phyloP scores from a whole-genome alignment of 331 rosid genomes.

The Rosa hybrid region DNA sequence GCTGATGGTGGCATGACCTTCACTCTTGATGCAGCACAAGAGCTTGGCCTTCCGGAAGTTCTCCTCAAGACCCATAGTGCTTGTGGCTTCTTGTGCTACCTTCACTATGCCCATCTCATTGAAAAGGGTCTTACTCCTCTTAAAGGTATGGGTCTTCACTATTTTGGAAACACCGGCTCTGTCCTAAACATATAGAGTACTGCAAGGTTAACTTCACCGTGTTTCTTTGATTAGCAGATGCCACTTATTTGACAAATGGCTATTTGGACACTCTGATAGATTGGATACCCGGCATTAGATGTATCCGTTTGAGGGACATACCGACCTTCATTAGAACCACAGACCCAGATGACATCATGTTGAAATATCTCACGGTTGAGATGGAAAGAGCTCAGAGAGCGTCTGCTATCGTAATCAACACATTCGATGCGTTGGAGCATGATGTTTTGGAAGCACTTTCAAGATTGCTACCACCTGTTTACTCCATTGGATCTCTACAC shows the following conservation, averaged over 20 bases:
- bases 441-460: slow-evolving; percentile 18
- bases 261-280: slow-evolving; percentile 34
- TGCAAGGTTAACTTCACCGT: neutral
- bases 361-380: neutral
- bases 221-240: slow-evolving; percentile 23
- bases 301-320: slow-evolving; percentile 31
- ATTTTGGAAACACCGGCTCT: neutral
- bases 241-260: slow-evolving; percentile 23
- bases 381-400: slow-evolving; percentile 13
- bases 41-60: slow-evolving; percentile 23
- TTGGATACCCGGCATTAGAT: slow-evolving; percentile 37
- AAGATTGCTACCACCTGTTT: slow-evolving; percentile 17
- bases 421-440: slow-evolving; percentile 23
- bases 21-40: slow-evolving; percentile 15
- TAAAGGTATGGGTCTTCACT: neutral
- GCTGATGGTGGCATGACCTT: slow-evolving; percentile 10
- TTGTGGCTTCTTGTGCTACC: slow-evolving; percentile 14
- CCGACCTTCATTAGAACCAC: slow-evolving; percentile 39
- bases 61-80: slow-evolving; percentile 17
- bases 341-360: slow-evolving; percentile 16
- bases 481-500: slow-evolving; percentile 23
- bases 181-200: neutral
- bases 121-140: slow-evolving; percentile 21
- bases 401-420: slow-evolving; percentile 31
- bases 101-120: slow-evolving; percentile 17